phyloP scores from a whole-genome alignment of 768 basidiomycete genomes.

The Rhizopogon vulgaris region DNA sequence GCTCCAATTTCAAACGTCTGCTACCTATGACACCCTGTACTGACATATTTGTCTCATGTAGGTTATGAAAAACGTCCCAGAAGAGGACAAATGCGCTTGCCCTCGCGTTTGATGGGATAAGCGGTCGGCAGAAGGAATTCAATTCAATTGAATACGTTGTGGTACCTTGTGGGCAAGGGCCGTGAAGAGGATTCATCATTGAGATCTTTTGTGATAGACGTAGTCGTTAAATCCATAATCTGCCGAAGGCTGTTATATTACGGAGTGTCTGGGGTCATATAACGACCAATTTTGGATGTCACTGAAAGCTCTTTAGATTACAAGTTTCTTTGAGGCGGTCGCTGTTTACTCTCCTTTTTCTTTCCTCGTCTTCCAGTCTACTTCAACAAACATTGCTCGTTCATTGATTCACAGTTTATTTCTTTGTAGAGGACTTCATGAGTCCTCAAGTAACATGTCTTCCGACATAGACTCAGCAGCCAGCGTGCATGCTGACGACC shows the following conservation, averaged over 20 bases:
- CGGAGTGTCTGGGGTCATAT: constrained; percentile 25
- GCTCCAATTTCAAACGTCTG: constrained; percentile 19
- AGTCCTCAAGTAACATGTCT: constrained; percentile 19
- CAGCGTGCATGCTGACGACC: constrained; percentile 30
- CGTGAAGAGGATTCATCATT: neutral
- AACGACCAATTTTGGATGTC: neutral
- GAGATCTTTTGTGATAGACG: constrained; percentile 1
- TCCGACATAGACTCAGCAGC: constrained; percentile 19
- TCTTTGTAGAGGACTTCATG: constrained; percentile 17
- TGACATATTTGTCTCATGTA: constrained; percentile 19
- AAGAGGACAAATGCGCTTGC: constrained; percentile 44
- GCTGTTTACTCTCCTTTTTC: constrained; percentile 11
- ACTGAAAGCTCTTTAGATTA: constrained; percentile 1
- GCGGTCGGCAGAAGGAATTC: constrained; percentile 8
- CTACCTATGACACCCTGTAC: constrained; percentile 21
- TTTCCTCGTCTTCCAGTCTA: constrained; percentile 15
- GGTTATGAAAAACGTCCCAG: constrained; percentile 46
- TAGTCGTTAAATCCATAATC: constrained; percentile 10
- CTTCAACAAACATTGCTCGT: constrained; percentile 17
- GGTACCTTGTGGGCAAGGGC: constrained; percentile 6
- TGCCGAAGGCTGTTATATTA: constrained; percentile 7
- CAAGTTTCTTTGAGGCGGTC: constrained; percentile 2
- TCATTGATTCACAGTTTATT: constrained; percentile 8
- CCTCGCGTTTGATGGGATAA: constrained; percentile 16
- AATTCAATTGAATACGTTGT: constrained; percentile 3